Percentiles rank a stretch among this genome's conserved stretches.
Evolutionary conservation across 257 asterid genomes (phyloP).

Genomic region (Solanum tarijense): DNA sequence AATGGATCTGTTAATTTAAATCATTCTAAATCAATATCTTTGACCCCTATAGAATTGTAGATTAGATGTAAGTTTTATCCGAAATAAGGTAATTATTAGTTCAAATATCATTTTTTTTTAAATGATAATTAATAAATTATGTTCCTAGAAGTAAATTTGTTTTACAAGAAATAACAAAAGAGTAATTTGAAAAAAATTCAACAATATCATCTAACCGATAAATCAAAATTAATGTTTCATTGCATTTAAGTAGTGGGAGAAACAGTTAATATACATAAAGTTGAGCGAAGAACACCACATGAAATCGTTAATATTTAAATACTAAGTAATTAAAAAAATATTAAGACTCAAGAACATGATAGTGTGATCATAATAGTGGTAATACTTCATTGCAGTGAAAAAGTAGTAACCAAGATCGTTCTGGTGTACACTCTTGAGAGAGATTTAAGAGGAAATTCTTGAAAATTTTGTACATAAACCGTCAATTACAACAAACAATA

Average conservation of each 20-base stretch:
- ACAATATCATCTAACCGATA: neutral
- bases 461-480: too few relatives aligned
- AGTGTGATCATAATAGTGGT: neutral
- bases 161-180: neutral
- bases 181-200: neutral
- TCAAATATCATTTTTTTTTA: too few relatives aligned
- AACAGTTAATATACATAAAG: neutral
- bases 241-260: neutral
- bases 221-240: neutral
- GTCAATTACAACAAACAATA: neutral
- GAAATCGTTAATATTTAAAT: neutral
- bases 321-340: neutral
- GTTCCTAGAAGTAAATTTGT: neutral
- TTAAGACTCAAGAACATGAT: neutral
- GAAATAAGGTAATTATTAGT: too few relatives aligned
- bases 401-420: neutral
- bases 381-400: neutral
- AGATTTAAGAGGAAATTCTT: neutral
- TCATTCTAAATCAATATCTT: neutral
- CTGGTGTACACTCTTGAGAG: neutral
- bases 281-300: neutral
- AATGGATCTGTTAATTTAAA: too few relatives aligned
- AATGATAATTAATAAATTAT: too few relatives aligned
- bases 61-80: neutral
- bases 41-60: neutral